Base-by-base conservation (phyloP, 176 grass and related monocot species). In the Oryza meyeriana region DNA sequence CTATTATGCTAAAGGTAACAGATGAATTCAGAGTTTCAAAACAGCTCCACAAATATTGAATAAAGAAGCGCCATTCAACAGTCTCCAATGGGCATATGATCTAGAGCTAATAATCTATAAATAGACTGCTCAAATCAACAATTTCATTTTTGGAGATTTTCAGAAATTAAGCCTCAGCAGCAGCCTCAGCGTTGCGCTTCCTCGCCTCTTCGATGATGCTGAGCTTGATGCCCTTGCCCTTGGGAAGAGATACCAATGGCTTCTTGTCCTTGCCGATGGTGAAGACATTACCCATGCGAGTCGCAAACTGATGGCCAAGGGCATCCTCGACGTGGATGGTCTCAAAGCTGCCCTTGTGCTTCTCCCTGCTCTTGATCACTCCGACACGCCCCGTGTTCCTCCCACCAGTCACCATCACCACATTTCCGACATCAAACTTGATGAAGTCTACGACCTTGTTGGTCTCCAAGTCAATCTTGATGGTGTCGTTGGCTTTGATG, bases 301-400 rank as follows among this genome's bases (percentile, higher is more conserved):
- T 85, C 4, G 83, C 74, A 5, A 85, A 85, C 35, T 79, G 74
- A 0, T 86, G 84, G 22, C 76, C 76, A 14, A 74, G 35, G 29
- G 76, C 27, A 74, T 80, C 84, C 38, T 86, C 55, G 0, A 86
- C 33, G 16, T 86, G 76, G 57, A 86, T 74, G 47, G 76, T 86
- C 33, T 86, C 76, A 0, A 86, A 86, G 52, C 26, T 80, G 26
- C 74, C 74, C 76, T 79, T 86, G 26, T 86, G 84, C 76, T 86
- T 86, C 84, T 86, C 84, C 58, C 75, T 74, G 84, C 71, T 80
- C 76, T 80, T 86, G 66, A 80, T 87, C 69, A 81, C 77, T 30
- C 85, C 85, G 0, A 87, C 85, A 48, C 85, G 83, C n/a, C 85
- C 84, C 0, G 85, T 81, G 77, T 87, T 87, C 12, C 77, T 77